phyloP scores from a whole-genome alignment of 2,329 filamentous ascomycete species.

The Passalora sequoiae region DNA sequence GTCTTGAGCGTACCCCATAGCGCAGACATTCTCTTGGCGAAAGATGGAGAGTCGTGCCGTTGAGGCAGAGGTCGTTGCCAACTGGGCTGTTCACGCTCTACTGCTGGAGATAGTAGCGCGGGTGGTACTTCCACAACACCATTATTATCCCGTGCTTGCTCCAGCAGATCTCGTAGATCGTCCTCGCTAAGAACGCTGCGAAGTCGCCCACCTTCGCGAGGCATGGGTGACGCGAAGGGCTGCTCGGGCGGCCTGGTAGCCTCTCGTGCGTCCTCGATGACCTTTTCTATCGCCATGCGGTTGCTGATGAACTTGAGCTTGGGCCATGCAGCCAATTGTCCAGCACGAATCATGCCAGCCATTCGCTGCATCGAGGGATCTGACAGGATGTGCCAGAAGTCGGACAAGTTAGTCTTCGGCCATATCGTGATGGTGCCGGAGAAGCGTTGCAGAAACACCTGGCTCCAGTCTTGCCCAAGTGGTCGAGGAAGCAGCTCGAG shows the following conservation, averaged over 20 bases:
- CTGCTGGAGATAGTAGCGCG: conserved; percentile 20
- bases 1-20: conserved; percentile 25
- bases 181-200: conserved; percentile 43
- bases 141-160: conserved; percentile 30
- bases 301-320: conserved; percentile 90
- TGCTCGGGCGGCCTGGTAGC: conserved; percentile 34
- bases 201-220: conserved; percentile 18
- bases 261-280: conserved; percentile 55
- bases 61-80: conserved; percentile 14
- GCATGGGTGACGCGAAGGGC: conserved; percentile 29
- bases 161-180: conserved; percentile 41
- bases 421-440: conserved; percentile 93
- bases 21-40: conserved; percentile 29
- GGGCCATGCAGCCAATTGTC: conserved; percentile 82
- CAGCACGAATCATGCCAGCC: conserved; percentile 82
- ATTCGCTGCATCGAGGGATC: conserved; percentile 73
- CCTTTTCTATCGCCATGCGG: conserved; percentile 72
- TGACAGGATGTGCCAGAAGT: conserved; percentile 80
- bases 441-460: conserved; percentile 94
- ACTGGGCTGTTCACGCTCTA: conserved; percentile 12
- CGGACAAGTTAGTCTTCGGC: conserved; percentile 72
- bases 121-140: conserved; percentile 27
- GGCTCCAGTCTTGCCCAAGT: conserved; percentile 91
- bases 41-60: conserved; percentile 27
- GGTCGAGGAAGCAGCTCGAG: conserved; percentile 86